Evolutionary conservation across 176 grass and related monocot species (phyloP), one percentile per base, ranked within the genome.

Genomic region (Phragmites australis): DNA sequence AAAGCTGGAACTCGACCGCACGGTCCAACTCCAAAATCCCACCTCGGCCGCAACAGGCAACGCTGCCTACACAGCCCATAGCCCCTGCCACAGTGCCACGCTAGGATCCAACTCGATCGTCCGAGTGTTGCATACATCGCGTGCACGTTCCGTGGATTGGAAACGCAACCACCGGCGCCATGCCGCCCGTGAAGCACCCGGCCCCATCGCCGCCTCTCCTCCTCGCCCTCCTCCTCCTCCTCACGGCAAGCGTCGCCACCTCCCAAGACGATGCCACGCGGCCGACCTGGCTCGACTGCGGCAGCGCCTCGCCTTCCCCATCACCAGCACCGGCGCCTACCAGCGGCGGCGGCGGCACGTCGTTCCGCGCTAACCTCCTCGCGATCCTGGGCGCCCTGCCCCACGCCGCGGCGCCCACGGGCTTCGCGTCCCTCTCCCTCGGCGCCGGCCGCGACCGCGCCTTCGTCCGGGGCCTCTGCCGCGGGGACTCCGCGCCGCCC

Each of bases 391-490:
- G 1, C 30, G 42, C 29, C 5, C 82, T 82, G 58, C 84, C 71
- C 13, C 4, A 29, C 9, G 74, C 88, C 9, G 57, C 39, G 5
- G 58, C 83, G 23, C 47, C 39, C 26, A 86, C 72, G 19, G 88
- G 84, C 22, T 90, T 90, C 67, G 45, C 79, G 29, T 66, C 63
- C 14, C 39, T 70, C 6, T 59, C 74, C 46, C 9, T 42, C 8
- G 84, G 88, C 22, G 4, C 11, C 29, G 79, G 76, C 45, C 17
- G 49, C 29, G 80, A 57, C 53, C 59, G 27, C 22, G 79, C 72
- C 16, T 83, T 79, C 39, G 68, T 65, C 26, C 88, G 78, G 37
- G 78, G 66, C 34, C 61, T 90, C 55, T 90, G 88, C 77, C 71
- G 82, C 1, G 77, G 70, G 1, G 83, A 82, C 68, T 2, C 54